Evolutionary conservation across 495 filamentous ascomycete genomes (phyloP).

Genomic region (Apodospora peruviana): DNA sequence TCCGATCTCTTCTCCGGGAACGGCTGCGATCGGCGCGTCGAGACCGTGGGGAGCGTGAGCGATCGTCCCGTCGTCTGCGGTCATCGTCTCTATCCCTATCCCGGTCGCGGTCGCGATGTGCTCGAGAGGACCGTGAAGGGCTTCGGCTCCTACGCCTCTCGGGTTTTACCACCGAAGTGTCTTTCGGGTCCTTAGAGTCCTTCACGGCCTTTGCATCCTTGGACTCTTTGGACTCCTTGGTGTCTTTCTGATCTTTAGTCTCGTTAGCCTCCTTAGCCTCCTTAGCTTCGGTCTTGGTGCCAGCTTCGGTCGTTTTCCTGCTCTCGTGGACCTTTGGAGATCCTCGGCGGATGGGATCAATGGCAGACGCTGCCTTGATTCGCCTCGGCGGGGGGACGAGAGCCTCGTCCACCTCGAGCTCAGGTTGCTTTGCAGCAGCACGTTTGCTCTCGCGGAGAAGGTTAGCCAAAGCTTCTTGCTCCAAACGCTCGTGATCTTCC

Average conservation of each 20-base stretch:
- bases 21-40: slow-evolving; percentile 19
- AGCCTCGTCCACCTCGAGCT: slow-evolving; percentile 48
- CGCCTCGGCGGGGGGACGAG: slow-evolving; percentile 49
- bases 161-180: slow-evolving; percentile 15
- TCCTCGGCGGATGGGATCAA: slow-evolving; percentile 44
- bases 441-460: slow-evolving; percentile 50
- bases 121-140: slow-evolving; percentile 22
- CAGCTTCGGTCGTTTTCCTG: slow-evolving; percentile 29
- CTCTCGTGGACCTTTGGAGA: slow-evolving; percentile 34
- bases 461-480: slow-evolving; percentile 49
- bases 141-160: slow-evolving; percentile 32
- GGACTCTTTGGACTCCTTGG: slow-evolving; percentile 18
- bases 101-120: slow-evolving; percentile 27
- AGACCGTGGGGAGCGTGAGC: slow-evolving; percentile 19
- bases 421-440: slow-evolving; percentile 36
- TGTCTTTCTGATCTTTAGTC: slow-evolving; percentile 18
- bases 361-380: slow-evolving; percentile 48
- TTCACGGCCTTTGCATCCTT: slow-evolving; percentile 13
- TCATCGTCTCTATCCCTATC: slow-evolving; percentile 27
- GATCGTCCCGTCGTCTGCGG: slow-evolving; percentile 17
- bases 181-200: too few relatives aligned
- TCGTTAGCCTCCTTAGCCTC: slow-evolving; percentile 19
- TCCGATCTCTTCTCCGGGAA: slow-evolving; percentile 16
- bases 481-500: slow-evolving; percentile 48
- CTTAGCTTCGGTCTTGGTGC: slow-evolving; percentile 16